These are phyloP conservation scores for Russula sp. DNA, from an alignment of 768 basidiomycete species.

Conservation along the genomic window DNA sequence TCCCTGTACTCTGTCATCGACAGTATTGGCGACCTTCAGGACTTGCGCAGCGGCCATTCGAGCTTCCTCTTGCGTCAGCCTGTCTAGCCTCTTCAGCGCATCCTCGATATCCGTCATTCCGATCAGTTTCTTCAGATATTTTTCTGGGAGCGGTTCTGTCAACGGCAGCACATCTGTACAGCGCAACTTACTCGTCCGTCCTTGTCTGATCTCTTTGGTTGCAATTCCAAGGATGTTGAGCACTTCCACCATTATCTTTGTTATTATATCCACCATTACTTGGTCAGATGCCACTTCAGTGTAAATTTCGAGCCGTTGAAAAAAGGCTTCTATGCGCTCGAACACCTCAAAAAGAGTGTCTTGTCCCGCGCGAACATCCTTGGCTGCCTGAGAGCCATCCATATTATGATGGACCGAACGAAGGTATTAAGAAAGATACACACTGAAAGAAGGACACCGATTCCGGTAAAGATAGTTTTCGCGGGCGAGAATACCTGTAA, in stretches of 20 bases:
- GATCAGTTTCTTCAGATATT: background rate
- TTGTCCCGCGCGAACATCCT: background rate
- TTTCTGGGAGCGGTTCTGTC: background rate
- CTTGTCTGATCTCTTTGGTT: background rate
- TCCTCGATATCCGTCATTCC: background rate
- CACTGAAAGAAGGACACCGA: background rate
- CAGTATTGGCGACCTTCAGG: background rate
- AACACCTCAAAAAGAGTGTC: background rate
- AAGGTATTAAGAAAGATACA: background rate
- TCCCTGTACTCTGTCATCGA: background rate
- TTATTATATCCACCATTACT: background rate
- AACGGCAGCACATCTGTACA: too few relatives aligned
- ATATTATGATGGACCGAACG: background rate
- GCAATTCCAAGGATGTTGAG: constrained; percentile 1
- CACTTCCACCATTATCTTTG: background rate
- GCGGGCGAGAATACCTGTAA: background rate
- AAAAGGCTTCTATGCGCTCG: background rate
- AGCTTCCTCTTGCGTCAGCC: constrained; percentile 4
- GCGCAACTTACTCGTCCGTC: background rate
- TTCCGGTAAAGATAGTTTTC: background rate
- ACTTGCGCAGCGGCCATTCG: background rate
- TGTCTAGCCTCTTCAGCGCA: constrained; percentile 1
- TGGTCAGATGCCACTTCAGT: background rate
- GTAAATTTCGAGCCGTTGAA: background rate
- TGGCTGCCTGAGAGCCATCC: background rate